phyloP scores from a whole-genome alignment of 768 basidiomycete genomes.

The Ephemerocybe angulata region DNA sequence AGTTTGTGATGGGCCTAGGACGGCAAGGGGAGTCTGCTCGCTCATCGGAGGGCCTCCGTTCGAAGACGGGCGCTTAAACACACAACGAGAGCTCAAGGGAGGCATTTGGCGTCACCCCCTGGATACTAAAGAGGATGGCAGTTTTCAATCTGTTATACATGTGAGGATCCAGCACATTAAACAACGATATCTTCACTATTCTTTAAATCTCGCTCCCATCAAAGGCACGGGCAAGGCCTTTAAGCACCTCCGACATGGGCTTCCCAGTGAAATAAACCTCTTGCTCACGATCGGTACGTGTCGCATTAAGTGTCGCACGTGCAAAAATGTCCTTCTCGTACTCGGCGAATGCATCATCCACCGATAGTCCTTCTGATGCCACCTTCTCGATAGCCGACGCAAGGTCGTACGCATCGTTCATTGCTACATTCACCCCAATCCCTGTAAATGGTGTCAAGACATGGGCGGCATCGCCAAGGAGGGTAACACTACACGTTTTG shows the following conservation, averaged over 20 bases:
- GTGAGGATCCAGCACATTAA: background rate
- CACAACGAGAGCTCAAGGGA: too few relatives aligned
- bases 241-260: background rate
- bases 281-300: background rate
- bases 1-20: too few relatives aligned
- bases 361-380: background rate
- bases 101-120: too few relatives aligned
- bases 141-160: too few relatives aligned
- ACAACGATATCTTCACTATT: background rate
- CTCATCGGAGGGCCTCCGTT: too few relatives aligned
- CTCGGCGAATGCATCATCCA: background rate
- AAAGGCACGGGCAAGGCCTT: background rate
- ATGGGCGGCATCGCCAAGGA: constrained; percentile 25
- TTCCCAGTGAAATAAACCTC: background rate
- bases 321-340: constrained; percentile 5
- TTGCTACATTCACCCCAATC: constrained; percentile 22
- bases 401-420: constrained; percentile 21
- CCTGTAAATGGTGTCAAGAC: constrained; percentile 26
- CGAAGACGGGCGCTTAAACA: too few relatives aligned
- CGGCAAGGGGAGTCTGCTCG: too few relatives aligned
- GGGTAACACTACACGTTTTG: constrained; percentile 11
- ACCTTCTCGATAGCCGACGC: constrained; percentile 9
- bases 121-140: too few relatives aligned
- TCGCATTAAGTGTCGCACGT: background rate
- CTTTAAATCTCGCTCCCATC: background rate